Evolutionary conservation across 345 rosid species (phyloP), one percentile per base, ranked within the genome.

Genomic region (Laguncularia racemosa): DNA sequence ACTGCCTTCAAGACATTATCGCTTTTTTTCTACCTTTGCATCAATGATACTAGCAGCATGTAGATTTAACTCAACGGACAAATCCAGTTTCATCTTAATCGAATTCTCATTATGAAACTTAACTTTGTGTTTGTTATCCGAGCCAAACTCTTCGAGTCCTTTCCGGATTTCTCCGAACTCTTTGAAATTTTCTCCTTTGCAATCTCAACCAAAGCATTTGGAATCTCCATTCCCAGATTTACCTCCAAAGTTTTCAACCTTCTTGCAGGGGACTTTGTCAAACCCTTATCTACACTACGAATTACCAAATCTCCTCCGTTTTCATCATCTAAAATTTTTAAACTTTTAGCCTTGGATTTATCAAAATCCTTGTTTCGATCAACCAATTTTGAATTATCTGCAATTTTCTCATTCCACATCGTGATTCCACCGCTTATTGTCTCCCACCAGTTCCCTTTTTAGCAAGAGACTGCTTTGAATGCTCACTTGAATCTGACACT

Each of bases 11-110:
- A 6, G 45, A 10, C 46, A 16, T 50, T 54, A 18, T 46, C 46
- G 3, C 26, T 59, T 40, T 23, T n/a, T 67, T 56, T 46, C 63
- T 16, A 48, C 20, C 26, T 57, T 38, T 11, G 59, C 49, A 51
- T 62, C 76, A n/a, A n/a, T n/a, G n/a, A n/a, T n/a, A n/a, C n/a
- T n/a, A n/a, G n/a, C n/a, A 16, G 50, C 46, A 66, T 45, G 40
- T 1, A 19, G 10, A 15, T 26, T 33, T 4, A 33, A 16, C 44
- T 58, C 8, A 12, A 58, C 53, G 14, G 44, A n/a, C 53, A 68
- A 69, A n/a, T 56, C 43, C 16, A 69, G 52, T 67, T 63, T 53
- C 59, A 66, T 64, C 61, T 64, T 61, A 1, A 20, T 33, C 12
- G 14, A 20, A 59, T 57, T 69, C 53, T 52, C 73, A 26, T 26